Percentiles rank a stretch among this genome's conserved stretches.
These are phyloP conservation scores for Ceratocystis ficicola DNA, from an alignment of 2,329 filamentous ascomycete genomes.

Conservation along the genomic window DNA sequence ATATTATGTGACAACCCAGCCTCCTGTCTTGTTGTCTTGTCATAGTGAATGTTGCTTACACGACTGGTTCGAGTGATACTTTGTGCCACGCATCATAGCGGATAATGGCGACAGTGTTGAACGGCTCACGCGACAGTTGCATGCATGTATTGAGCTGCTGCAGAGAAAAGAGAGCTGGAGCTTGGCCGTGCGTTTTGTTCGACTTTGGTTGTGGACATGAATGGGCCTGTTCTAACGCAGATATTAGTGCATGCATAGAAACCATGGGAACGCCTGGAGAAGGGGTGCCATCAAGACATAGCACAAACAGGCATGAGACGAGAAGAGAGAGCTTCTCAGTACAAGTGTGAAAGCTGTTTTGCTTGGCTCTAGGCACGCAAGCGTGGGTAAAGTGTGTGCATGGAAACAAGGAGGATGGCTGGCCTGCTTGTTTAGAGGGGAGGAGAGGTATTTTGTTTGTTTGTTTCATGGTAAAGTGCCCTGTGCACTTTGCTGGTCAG, in stretches of 20 bases:
- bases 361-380: too few species aligned
- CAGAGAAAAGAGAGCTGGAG: not conserved
- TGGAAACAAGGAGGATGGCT: not conserved
- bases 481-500: not conserved
- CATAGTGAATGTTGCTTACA: not conserved
- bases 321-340: not conserved
- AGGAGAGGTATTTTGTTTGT: conserved; percentile 1
- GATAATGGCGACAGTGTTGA: not conserved
- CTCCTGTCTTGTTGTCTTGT: not conserved
- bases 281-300: not conserved
- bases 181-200: not conserved
- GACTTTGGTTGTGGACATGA: not conserved
- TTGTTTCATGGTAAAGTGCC: conserved; percentile 1
- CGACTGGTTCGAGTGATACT: not conserved
- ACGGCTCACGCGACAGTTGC: not conserved
- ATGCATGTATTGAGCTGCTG: not conserved
- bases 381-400: not conserved
- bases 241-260: conserved; percentile 1
- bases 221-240: not conserved
- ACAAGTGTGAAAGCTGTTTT: too few species aligned
- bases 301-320: not conserved
- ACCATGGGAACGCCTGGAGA: not conserved
- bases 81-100: not conserved
- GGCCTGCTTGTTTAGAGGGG: too few species aligned
- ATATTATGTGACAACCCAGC: not conserved